A percentile compares a stretch with the other conserved stretches of the same genome.
These are phyloP conservation scores for Ganoderma sp. DNA, from an alignment of 1,284 basidiomycete species.

Conservation along the genomic window DNA sequence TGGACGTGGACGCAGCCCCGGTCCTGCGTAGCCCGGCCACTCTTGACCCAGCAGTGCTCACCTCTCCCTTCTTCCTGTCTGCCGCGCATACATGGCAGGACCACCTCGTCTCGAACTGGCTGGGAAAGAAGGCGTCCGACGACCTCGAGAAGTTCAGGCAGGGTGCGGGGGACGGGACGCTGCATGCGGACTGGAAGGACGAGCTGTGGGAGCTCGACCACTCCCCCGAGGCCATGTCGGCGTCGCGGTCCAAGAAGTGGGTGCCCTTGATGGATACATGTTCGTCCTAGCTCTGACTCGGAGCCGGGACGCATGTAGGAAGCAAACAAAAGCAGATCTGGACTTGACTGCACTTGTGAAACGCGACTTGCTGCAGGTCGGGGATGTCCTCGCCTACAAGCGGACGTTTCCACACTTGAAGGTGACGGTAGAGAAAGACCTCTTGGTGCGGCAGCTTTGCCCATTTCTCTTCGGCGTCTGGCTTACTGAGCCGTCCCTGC, in stretches of 20 bases:
- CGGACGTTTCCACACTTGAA: constrained; percentile 49
- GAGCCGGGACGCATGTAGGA: constrained; percentile 7
- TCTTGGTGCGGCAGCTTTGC: constrained; percentile 46
- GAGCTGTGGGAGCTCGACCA: constrained; percentile 60
- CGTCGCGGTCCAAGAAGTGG: constrained; percentile 20
- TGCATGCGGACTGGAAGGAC: constrained; percentile 66
- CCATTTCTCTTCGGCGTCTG: neutral
- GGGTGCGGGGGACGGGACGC: constrained; percentile 49
- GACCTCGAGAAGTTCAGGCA: constrained; percentile 50
- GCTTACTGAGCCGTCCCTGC: constrained; percentile 10
- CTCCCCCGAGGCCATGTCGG: constrained; percentile 4
- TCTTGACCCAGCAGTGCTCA: constrained; percentile 52
- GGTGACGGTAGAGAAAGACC: constrained; percentile 57
- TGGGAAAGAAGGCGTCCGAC: constrained; percentile 49
- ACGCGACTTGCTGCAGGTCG: constrained; percentile 50
- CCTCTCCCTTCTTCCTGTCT: constrained; percentile 58
- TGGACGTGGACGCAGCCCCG: constrained; percentile 38
- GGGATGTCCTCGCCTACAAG: constrained; percentile 59
- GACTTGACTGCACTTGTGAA: constrained; percentile 53
- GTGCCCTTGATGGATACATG: neutral
- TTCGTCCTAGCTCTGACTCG: constrained; percentile 30
- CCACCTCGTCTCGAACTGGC: constrained; percentile 60
- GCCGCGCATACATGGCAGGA: constrained; percentile 64
- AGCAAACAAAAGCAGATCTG: constrained; percentile 34
- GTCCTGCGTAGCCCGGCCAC: constrained; percentile 28